These are phyloP conservation scores for Botryotinia convoluta DNA, from an alignment of 2,329 filamentous ascomycete species.

Conservation along the genomic window DNA sequence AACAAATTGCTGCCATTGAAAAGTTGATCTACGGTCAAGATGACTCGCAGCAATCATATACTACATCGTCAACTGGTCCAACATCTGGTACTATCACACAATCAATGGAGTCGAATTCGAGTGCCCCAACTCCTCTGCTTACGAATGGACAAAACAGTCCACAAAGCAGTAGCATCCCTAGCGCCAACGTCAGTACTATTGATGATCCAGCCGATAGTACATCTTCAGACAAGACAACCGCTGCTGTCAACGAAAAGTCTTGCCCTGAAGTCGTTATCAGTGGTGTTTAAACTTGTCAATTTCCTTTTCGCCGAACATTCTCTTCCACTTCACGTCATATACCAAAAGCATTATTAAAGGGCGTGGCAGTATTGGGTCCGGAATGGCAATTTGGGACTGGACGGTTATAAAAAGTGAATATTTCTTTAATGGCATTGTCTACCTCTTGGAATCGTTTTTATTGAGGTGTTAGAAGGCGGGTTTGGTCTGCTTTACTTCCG, in stretches of 20 bases:
- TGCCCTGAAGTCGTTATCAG: slow-evolving; percentile 36
- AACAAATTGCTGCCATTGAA: slow-evolving; percentile 65
- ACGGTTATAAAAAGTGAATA: slow-evolving; percentile 16
- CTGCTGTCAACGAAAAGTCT: slow-evolving; percentile 25
- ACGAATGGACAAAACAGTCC: slow-evolving; percentile 69
- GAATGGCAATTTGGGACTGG: slow-evolving; percentile 14
- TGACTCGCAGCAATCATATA: slow-evolving; percentile 22
- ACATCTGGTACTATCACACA: slow-evolving; percentile 36
- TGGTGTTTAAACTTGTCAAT: slow-evolving; percentile 26
- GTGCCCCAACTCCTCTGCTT: slow-evolving; percentile 62
- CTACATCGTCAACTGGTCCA: slow-evolving; percentile 27
- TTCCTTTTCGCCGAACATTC: slow-evolving; percentile 14
- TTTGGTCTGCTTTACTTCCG: slow-evolving; percentile 8
- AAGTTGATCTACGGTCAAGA: slow-evolving; percentile 46
- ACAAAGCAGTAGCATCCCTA: slow-evolving; percentile 63
- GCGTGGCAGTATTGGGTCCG: slow-evolving; percentile 16
- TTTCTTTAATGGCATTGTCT: slow-evolving; percentile 12
- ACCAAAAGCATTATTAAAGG: slow-evolving; percentile 22
- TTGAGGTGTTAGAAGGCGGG: slow-evolving; percentile 15
- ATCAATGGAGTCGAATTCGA: slow-evolving; percentile 48
- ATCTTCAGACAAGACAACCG: slow-evolving; percentile 27
- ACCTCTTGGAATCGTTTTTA: not conserved
- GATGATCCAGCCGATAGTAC: slow-evolving; percentile 33
- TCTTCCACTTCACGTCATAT: slow-evolving; percentile 17
- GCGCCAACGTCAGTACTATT: slow-evolving; percentile 55